Percentiles rank a stretch among this genome's conserved stretches.
These are phyloP conservation scores for Ophiostoma angusticollis DNA, from an alignment of 2,329 filamentous ascomycete species.

Conservation along the genomic window DNA sequence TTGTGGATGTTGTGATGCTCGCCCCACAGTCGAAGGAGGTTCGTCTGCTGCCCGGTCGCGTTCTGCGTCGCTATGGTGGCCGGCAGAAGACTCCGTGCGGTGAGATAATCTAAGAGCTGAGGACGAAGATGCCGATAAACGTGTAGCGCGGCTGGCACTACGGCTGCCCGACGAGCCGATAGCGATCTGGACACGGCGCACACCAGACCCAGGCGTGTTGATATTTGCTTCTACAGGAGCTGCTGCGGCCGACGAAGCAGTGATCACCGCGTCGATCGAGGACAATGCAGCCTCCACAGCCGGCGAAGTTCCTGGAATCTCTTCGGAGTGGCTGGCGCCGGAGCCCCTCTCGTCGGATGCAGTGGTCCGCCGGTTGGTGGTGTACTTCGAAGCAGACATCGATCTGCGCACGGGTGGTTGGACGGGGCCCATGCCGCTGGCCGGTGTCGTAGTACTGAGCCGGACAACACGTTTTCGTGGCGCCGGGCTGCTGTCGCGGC, in stretches of 20 bases:
- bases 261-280: constrained; percentile 5
- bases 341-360: constrained; percentile 18
- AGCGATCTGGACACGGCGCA: constrained; percentile 42
- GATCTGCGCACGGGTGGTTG: constrained; percentile 38
- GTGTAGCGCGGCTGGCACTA: constrained; percentile 12
- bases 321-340: neutral
- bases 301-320: neutral
- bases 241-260: neutral
- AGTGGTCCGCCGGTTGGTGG: constrained; percentile 11
- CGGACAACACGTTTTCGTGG: constrained; percentile 44
- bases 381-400: constrained; percentile 24
- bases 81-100: constrained; percentile 7
- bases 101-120: constrained; percentile 22
- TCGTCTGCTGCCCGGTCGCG: constrained; percentile 34
- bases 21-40: constrained; percentile 36
- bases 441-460: constrained; percentile 30
- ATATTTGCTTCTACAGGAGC: too few species aligned
- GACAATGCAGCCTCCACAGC: neutral
- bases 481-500: constrained; percentile 37
- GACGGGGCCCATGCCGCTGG: constrained; percentile 14
- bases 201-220: constrained; percentile 40
- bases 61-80: constrained; percentile 33
- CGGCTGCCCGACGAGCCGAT: constrained; percentile 36
- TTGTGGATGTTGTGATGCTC: constrained; percentile 23
- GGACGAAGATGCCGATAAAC: constrained; percentile 25